These are phyloP conservation scores for Jackrogersella multiformis DNA, from an alignment of 495 filamentous ascomycete genomes.

Conservation along the genomic window DNA sequence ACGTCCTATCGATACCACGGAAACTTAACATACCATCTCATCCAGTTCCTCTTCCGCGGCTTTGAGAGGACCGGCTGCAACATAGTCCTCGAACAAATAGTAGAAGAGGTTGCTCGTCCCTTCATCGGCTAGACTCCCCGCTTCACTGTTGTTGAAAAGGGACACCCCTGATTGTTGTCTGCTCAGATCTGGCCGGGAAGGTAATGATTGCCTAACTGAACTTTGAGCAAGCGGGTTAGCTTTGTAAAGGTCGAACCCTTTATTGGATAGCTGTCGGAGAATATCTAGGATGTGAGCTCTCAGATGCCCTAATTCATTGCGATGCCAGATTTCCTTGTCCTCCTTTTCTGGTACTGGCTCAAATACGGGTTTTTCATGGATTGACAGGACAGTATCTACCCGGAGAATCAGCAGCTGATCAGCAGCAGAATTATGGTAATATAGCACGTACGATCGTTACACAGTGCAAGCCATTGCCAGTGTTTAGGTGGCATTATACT, in stretches of 20 bases:
- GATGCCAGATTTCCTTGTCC: slow-evolving; percentile 45
- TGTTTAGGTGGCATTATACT: slow-evolving; percentile 48
- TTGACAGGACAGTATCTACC: slow-evolving; percentile 76
- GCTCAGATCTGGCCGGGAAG: slow-evolving; percentile 43
- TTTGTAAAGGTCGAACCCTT: slow-evolving; percentile 49
- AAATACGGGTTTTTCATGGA: slow-evolving; percentile 76
- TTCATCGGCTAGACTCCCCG: slow-evolving; percentile 57
- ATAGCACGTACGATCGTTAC: slow-evolving; percentile 70
- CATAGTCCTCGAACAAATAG: slow-evolving; percentile 85
- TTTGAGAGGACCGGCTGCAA: slow-evolving; percentile 54
- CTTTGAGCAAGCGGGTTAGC: slow-evolving; percentile 60
- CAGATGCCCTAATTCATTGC: slow-evolving; percentile 60
- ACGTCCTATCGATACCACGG: slow-evolving; percentile 34
- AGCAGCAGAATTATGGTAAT: not conserved
- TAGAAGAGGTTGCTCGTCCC: slow-evolving; percentile 81
- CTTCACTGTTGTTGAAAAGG: slow-evolving; percentile 22
- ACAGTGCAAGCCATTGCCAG: slow-evolving; percentile 88
- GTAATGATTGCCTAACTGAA: slow-evolving; percentile 48
- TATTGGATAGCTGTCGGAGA: slow-evolving; percentile 72
- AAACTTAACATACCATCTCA: slow-evolving; percentile 66
- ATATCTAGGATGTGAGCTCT: slow-evolving; percentile 76
- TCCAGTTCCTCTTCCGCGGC: slow-evolving; percentile 81
- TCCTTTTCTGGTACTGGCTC: slow-evolving; percentile 44
- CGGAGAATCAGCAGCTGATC: slow-evolving; percentile 29
- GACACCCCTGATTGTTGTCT: slow-evolving; percentile 43